Evolutionary conservation across 2,329 filamentous ascomycete genomes (phyloP).

Genomic region (Tympanopsis confertula): DNA sequence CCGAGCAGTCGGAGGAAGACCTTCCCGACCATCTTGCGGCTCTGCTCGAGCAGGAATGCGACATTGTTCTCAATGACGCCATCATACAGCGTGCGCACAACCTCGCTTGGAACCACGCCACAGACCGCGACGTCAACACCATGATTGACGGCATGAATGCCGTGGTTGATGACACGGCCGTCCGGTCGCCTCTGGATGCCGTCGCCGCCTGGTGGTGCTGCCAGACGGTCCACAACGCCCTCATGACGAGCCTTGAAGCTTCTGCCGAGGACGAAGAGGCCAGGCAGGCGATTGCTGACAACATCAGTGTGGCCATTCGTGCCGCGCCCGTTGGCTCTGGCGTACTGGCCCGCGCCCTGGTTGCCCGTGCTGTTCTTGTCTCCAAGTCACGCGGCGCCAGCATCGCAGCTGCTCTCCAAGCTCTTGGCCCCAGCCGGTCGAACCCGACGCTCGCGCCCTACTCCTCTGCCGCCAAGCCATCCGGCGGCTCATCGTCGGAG

Average conservation of each 20-base stretch:
- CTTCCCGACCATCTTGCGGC: conserved; percentile 67
- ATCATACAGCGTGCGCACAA: conserved; percentile 82
- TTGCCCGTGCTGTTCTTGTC: conserved; percentile 44
- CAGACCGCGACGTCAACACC: conserved; percentile 50
- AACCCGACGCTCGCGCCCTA: conserved; percentile 22
- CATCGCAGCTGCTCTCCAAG: conserved; percentile 43
- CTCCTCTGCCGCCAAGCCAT: conserved; percentile 29
- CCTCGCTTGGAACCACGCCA: conserved; percentile 75
- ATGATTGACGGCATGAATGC: conserved; percentile 66
- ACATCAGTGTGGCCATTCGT: conserved; percentile 59
- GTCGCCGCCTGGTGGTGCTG: conserved; percentile 87
- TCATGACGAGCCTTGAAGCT: conserved; percentile 50
- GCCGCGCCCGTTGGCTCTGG: conserved; percentile 70
- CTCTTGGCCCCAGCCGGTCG: conserved; percentile 25
- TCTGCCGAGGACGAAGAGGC: conserved; percentile 31
- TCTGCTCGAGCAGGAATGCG: conserved; percentile 68
- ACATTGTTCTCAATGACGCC: conserved; percentile 66
- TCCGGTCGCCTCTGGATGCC: conserved; percentile 78
- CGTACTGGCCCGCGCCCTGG: conserved; percentile 48
- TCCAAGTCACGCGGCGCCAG: conserved; percentile 40
- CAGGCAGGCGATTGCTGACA: conserved; percentile 24
- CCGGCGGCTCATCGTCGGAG: conserved; percentile 33
- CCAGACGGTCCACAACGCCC: conserved; percentile 55
- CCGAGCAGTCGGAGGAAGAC: conserved; percentile 40
- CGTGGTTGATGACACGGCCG: conserved; percentile 74